Evolutionary conservation across 768 basidiomycete species (phyloP).

Genomic region (Steccherinum ochraceum): DNA sequence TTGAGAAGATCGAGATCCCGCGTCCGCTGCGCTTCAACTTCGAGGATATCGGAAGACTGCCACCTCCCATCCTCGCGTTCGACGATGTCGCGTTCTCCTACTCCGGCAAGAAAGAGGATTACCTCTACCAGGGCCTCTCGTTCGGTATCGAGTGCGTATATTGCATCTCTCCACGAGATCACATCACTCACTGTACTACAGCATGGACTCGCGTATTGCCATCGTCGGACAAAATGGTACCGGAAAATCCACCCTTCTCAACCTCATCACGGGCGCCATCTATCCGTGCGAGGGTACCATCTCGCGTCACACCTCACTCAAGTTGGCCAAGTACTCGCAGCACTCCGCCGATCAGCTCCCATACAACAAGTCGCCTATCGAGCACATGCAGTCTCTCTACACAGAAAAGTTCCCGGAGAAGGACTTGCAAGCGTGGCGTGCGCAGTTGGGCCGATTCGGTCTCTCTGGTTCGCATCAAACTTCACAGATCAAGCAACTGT

Average conservation of each 20-base stretch:
- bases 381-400: conserved; percentile 87
- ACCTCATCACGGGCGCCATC: conserved; percentile 80
- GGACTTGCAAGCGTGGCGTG: conserved; percentile 89
- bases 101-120: conserved; percentile 83
- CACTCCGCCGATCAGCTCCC: conserved; percentile 98
- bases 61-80: conserved; percentile 97
- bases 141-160: conserved; percentile 90
- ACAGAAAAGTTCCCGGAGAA: conserved; percentile 86
- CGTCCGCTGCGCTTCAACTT: conserved; percentile 89
- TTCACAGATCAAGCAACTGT: conserved; percentile 87
- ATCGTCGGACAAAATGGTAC: conserved; percentile 96
- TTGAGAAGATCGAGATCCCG: conserved; percentile 81
- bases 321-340: conserved; percentile 97
- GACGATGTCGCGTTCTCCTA: conserved; percentile 93
- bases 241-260: conserved; percentile 87
- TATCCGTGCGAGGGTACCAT: conserved; percentile 82
- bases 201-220: conserved; percentile 92
- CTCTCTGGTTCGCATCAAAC: conserved; percentile 93
- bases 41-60: conserved; percentile 88
- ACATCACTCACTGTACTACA: conserved; percentile 22
- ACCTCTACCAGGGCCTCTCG: conserved; percentile 82
- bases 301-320: conserved; percentile 83
- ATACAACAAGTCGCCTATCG: conserved; percentile 84
- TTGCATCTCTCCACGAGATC: neutral
- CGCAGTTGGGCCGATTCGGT: conserved; percentile 94